A percentile compares a stretch with the other conserved stretches of the same genome.
Conservation (phyloP, 176 grass and related monocot species). For the Phoenix roebelenii region DNA sequence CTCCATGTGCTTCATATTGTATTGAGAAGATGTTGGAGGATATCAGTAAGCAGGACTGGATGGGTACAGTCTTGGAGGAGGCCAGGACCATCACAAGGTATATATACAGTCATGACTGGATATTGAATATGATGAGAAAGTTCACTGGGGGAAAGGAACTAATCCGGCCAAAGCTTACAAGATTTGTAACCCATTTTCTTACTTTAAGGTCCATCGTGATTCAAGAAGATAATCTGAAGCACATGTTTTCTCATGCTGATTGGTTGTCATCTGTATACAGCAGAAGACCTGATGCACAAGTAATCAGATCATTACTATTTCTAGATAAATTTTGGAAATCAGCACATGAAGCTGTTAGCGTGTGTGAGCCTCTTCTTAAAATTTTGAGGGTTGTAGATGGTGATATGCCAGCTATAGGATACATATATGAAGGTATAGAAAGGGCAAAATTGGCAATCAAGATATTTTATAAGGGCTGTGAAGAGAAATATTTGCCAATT, state of each 20-base stretch:
- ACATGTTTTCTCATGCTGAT: conserved; percentile 17
- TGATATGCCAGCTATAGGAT: conserved; percentile 19
- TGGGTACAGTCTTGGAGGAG: conserved; percentile 8
- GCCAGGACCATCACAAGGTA: conserved; percentile 7
- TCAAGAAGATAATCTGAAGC: conserved; percentile 21
- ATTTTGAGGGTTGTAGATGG: conserved; percentile 22
- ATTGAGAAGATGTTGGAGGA: conserved; percentile 26
- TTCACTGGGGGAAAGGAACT: conserved; percentile 11
- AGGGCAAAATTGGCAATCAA: conserved; percentile 19
- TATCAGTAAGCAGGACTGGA: conserved; percentile 19
- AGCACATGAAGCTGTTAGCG: conserved; percentile 11
- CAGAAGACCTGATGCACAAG: conserved; percentile 8
- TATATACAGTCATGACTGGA: conserved; percentile 13
- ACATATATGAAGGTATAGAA: conserved; percentile 19
- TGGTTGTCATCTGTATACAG: conserved; percentile 9
- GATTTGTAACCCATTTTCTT: conserved; percentile 15
- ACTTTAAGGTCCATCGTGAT: conserved; percentile 14
- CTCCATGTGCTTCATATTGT: conserved; percentile 16
- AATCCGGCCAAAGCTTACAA: conserved; percentile 5
- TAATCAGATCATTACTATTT: conserved; percentile 12
- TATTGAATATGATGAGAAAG: conserved; percentile 5
- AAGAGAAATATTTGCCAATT: conserved; percentile 13
- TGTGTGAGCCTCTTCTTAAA: conserved; percentile 21
- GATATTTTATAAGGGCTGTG: conserved; percentile 14
- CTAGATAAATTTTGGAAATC: conserved; percentile 20